Base-by-base conservation (phyloP, 2,329 filamentous ascomycete species). In the Penicillium polonicum region DNA sequence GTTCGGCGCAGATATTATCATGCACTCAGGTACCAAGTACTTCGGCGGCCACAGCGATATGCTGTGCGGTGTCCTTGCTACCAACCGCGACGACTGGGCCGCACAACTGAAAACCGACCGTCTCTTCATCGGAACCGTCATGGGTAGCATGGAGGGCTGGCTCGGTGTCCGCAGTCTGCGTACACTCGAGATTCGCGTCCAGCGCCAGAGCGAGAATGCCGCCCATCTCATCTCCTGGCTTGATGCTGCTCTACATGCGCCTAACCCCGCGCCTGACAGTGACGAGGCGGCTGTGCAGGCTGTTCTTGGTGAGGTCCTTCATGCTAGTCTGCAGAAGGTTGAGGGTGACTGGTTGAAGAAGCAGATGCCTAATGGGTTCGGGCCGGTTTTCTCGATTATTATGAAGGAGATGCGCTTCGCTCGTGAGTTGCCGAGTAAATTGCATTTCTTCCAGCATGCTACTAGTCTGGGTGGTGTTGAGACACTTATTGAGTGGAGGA, bases 21-120 rank as follows among this genome's bases (percentile, higher is more conserved):
- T 97, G 90, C 94, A 99, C 76, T 89, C 85, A 51, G 94, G 92
- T 4, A 96, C 92, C 19, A 99, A 97, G 81, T 99, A 97, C 76
- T 85, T 99, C 65, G 94, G 94, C 21, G 94, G 94, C 0, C 94
- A 99, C 77, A 93, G 88, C 64, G 94, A 99, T 76, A 83, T 97
- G 82, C 84, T 97, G 6, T 95, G 90, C 70, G 94, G 94, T 23
- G 88, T 95, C 19, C 78, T 99, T 29, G 85, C 86, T 0, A 83
- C 92, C 6, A 79, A 83, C 25, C 77, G 77, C 46, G 67, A 81
- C 50, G 79, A 79, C 5, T 90, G 88, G 88, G 73, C 85, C n/a
- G 71, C 72, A 31, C 78, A 76, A 23, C 76, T 97, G 68, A 77
- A 81, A 46, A 71, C 74, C 1, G 93, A 99, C 71, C 81, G 94